A percentile compares a stretch with the other conserved stretches of the same genome.
Evolutionary conservation across 73 alveolate genomes (phyloP).

Genomic region (Paramecium primaurelia): DNA sequence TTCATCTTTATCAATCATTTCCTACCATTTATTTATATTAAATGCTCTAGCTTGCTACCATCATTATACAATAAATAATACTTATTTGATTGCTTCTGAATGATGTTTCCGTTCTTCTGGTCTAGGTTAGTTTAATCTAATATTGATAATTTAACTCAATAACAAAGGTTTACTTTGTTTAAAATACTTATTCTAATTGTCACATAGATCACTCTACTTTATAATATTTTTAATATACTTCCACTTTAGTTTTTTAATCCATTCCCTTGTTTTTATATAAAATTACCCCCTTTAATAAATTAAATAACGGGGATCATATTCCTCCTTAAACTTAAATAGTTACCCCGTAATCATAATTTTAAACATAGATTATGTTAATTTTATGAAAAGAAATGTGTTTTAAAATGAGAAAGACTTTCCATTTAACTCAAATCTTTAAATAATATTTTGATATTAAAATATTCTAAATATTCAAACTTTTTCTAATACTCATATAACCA

Average conservation of each 20-base stretch:
- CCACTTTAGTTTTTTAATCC: slow-evolving; percentile 30
- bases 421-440: neutral
- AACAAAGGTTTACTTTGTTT: neutral
- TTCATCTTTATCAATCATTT: neutral
- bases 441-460: neutral
- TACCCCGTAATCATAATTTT: neutral
- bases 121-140: neutral
- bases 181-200: neutral
- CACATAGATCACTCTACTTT: neutral
- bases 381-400: neutral
- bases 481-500: neutral
- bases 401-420: neutral
- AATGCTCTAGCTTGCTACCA: neutral
- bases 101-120: slow-evolving; percentile 1
- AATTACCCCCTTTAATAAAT: neutral
- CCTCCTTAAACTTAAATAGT: neutral
- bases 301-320: slow-evolving; percentile 6
- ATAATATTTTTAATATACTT: neutral
- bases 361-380: neutral
- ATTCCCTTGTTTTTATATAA: neutral
- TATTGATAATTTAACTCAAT: neutral
- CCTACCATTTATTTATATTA: neutral
- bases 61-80: neutral
- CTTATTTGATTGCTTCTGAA: neutral
- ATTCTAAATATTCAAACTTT: neutral